A percentile compares a stretch with the other conserved stretches of the same genome.
phyloP scores from a whole-genome alignment of 768 basidiomycete genomes.

The Boletus reticuloceps region DNA sequence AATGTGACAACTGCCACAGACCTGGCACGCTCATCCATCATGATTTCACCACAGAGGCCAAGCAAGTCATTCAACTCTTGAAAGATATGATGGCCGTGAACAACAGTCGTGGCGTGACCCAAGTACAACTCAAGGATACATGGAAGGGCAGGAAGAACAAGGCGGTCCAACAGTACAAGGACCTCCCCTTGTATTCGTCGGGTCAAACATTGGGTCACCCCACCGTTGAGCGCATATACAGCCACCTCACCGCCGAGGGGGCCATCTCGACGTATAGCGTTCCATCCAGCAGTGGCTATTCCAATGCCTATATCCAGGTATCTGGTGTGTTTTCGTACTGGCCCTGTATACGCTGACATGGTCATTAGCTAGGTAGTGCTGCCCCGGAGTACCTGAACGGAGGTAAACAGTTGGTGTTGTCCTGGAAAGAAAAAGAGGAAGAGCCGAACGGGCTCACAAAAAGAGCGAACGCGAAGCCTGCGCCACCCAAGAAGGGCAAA shows the following conservation, averaged over 20 bases:
- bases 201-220: conserved; percentile 49
- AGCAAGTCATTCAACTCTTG: conserved; percentile 57
- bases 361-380: conserved; percentile 13
- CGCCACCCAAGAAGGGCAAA: conserved; percentile 21
- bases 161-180: conserved; percentile 43
- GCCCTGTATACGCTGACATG: background rate
- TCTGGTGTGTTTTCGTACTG: background rate
- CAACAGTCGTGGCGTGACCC: conserved; percentile 52
- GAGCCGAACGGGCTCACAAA: conserved; percentile 5
- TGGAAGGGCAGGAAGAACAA: conserved; percentile 61
- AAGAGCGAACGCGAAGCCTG: conserved; percentile 6
- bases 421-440: conserved; percentile 27
- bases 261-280: conserved; percentile 48
- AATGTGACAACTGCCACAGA: conserved; percentile 83
- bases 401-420: conserved; percentile 16
- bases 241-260: conserved; percentile 49
- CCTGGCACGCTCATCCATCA: conserved; percentile 41
- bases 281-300: conserved; percentile 48
- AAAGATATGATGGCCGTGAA: conserved; percentile 41
- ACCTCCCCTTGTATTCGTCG: conserved; percentile 52
- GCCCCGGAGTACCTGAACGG: conserved; percentile 23
- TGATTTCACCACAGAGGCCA: conserved; percentile 64
- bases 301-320: conserved; percentile 53
- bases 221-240: conserved; percentile 65
- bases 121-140: conserved; percentile 55